Conservation (phyloP, 345 rosid genomes). For the Pugionium cornutum region DNA sequence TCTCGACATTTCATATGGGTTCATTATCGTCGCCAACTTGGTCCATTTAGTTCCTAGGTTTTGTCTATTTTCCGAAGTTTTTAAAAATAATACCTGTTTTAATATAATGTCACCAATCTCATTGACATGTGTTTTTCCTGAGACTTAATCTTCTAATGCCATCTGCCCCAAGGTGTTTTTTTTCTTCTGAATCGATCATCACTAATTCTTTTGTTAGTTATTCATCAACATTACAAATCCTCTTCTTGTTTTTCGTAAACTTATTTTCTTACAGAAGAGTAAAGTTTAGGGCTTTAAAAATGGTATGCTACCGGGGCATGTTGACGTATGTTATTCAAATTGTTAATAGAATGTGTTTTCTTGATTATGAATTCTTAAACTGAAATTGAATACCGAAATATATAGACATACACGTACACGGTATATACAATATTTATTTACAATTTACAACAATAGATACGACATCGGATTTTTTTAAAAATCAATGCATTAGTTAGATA, state of each 20-base stretch:
- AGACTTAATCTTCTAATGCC: neutral
- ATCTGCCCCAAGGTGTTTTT: neutral
- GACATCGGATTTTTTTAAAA: neutral
- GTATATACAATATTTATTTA: too few species aligned
- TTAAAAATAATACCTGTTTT: neutral
- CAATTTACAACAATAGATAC: neutral
- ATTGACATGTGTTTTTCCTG: conserved; percentile 2
- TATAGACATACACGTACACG: neutral
- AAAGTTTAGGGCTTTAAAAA: neutral
- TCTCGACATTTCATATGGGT: conserved; percentile 18
- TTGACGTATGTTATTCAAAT: conserved; percentile 1
- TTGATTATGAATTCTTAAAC: conserved; percentile 21
- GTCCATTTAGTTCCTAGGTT: conserved; percentile 30
- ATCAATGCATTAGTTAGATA: conserved; percentile 2
- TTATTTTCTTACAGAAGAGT: neutral
- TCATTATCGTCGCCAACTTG: conserved; percentile 40
- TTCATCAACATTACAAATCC: neutral
- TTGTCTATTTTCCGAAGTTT: neutral
- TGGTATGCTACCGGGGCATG: neutral
- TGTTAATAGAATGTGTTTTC: neutral
- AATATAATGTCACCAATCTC: neutral
- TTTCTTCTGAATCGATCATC: neutral
- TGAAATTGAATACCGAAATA: conserved; percentile 20
- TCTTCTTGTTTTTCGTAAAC: neutral
- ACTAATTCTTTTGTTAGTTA: neutral